phyloP scores from a whole-genome alignment of 768 basidiomycete species.

The Serendipita sp. region DNA sequence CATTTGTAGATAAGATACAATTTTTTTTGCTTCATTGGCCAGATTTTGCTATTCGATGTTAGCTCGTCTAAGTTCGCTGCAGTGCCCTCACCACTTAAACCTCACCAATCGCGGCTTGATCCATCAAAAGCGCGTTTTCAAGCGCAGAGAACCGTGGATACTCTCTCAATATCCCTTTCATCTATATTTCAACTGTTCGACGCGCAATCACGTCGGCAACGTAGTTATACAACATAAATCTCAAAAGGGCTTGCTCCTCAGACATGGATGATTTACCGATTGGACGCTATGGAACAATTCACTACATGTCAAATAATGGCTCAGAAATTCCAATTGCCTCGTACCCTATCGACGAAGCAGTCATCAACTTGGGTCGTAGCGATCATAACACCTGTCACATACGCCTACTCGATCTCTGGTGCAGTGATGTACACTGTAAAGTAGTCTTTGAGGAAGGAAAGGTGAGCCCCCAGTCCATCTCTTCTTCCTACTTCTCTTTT shows the following conservation, averaged over 20 bases:
- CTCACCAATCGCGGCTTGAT: background rate
- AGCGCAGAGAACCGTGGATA: background rate
- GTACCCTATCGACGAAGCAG: conserved; percentile 55
- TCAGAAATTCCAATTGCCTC: conserved; percentile 37
- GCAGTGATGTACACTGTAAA: conserved; percentile 50
- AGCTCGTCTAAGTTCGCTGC: background rate
- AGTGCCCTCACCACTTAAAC: too few relatives aligned
- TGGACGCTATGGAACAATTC: conserved; percentile 52
- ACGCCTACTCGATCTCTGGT: conserved; percentile 49
- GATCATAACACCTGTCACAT: conserved; percentile 36
- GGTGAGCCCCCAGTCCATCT: conserved; percentile 21
- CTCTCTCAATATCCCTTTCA: too few relatives aligned
- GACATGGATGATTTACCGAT: conserved; percentile 32
- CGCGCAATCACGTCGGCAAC: too few relatives aligned
- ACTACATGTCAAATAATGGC: conserved; percentile 40
- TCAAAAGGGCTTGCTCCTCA: too few relatives aligned
- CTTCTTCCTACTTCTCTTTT: background rate
- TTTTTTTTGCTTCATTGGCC: too few relatives aligned
- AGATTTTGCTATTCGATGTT: too few relatives aligned
- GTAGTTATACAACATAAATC: too few relatives aligned
- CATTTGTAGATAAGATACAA: too few relatives aligned
- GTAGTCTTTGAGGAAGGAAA: conserved; percentile 52
- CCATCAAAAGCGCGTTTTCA: background rate
- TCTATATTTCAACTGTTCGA: too few relatives aligned
- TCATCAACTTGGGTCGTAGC: conserved; percentile 55